Base-by-base conservation (phyloP, 805 yeast species). In the Ogataea chonburiensis region DNA sequence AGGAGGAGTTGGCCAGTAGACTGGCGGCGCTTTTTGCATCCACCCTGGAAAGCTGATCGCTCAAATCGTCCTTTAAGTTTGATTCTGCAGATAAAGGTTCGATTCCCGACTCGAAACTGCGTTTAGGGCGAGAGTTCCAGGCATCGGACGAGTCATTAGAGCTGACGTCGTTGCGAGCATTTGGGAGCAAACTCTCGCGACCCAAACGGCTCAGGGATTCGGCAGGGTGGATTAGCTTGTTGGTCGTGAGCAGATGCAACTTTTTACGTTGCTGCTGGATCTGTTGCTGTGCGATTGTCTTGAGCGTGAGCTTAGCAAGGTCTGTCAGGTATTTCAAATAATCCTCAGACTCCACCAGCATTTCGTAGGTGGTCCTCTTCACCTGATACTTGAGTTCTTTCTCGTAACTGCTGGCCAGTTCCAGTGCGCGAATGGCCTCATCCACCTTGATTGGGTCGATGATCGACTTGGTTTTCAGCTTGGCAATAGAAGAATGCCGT, bases 391-490 rank as follows among this genome's bases (percentile, higher is more conserved):
- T 77, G 37, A 89, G 69, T 22, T 79, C 81, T 44, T 83, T 83
- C 58, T 91, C 96, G 12, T 75, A 68, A 39, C 75, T 76, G 9
- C 85, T 77, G 1, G 96, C 93, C 20, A 74, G 77, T 56, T 89
- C 95, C 38, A 89, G 67, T 7, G 85, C 69, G 37, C 81, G 69
- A 18, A 91, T 75, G 0, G 96, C 94, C 48, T 89, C 97, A 50
- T 93, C 96, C 4, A 87, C 95, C 56, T 82, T 86, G 17, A 85
- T 60, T 0, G 98, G 96, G 51, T 84, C 91, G 34, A 87, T 79
- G 33, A 84, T 77, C 22, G 87, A 68, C 50, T 75, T 79, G 37
- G 77, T 77, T 49, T 86, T 84, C 38, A 87, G 70, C 51, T 80
- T 79, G 7, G 76, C 70, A 1, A 95, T 94, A 4, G 75, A 70